These are phyloP conservation scores for Lentinula raphanica DNA, from an alignment of 768 basidiomycete genomes.

Conservation along the genomic window DNA sequence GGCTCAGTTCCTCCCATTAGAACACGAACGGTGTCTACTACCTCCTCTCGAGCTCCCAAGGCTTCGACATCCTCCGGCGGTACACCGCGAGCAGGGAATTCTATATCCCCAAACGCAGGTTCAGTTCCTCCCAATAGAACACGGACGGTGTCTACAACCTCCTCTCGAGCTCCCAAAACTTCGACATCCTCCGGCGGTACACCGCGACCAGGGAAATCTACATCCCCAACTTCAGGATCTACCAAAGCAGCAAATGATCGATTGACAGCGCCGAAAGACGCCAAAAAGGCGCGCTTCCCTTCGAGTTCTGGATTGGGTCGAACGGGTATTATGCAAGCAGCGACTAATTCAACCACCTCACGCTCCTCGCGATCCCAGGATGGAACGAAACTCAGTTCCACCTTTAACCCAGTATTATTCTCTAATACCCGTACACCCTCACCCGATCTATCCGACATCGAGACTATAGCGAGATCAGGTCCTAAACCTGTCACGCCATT, in stretches of 20 bases:
- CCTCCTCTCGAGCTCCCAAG: background rate
- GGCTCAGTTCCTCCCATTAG: background rate
- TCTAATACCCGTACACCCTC: constrained; percentile 12
- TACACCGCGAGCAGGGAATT: too few species aligned
- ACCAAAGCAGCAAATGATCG: background rate
- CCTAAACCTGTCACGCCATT: background rate
- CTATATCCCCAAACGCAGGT: too few species aligned
- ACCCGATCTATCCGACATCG: constrained; percentile 32
- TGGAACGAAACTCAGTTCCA: background rate
- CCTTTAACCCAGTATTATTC: background rate
- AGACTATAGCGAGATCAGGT: constrained; percentile 4
- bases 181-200: background rate
- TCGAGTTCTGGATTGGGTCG: background rate
- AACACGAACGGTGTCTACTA: background rate
- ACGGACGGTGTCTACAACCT: background rate
- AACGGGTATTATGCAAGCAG: background rate
- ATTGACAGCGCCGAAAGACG: background rate
- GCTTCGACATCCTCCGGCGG: too few species aligned
- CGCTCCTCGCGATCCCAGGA: background rate
- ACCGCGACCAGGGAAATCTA: background rate
- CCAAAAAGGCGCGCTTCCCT: background rate
- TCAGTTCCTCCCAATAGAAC: background rate
- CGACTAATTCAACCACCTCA: background rate
- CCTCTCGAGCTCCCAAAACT: background rate
- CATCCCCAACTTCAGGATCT: background rate